Evolutionary conservation across 2,329 filamentous ascomycete genomes (phyloP).

Genomic region (Claviceps monticola): DNA sequence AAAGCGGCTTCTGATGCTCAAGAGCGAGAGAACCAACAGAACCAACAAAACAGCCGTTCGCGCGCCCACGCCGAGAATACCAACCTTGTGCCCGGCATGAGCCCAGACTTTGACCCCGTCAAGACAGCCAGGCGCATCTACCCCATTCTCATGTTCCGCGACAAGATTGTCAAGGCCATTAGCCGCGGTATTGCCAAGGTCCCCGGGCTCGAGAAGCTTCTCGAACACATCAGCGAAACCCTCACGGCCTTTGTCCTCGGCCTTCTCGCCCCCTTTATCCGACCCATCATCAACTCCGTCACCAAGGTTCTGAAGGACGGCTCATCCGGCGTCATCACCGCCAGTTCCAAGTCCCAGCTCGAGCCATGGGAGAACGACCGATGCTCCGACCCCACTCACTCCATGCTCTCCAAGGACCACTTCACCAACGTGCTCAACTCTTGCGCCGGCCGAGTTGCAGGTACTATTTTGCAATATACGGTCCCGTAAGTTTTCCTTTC

Average conservation of each 20-base stretch:
- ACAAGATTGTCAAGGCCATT: conserved; percentile 83
- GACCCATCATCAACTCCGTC: conserved; percentile 79
- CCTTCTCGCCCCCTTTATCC: conserved; percentile 78
- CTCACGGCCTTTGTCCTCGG: conserved; percentile 86
- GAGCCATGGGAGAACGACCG: conserved; percentile 66
- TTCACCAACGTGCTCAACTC: conserved; percentile 70
- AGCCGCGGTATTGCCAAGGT: conserved; percentile 79
- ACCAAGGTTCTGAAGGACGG: conserved; percentile 76
- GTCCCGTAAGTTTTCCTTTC: conserved; percentile 49
- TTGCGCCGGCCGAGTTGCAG: conserved; percentile 59
- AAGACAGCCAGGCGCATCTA: conserved; percentile 75
- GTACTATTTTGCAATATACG: conserved; percentile 70
- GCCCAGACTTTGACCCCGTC: conserved; percentile 61
- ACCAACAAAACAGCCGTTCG: conserved; percentile 16
- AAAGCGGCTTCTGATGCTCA: conserved; percentile 48
- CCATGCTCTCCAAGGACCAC: conserved; percentile 72
- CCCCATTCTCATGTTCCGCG: conserved; percentile 84
- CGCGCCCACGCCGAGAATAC: conserved; percentile 27
- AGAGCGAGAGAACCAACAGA: conserved; percentile 42
- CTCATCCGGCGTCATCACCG: conserved; percentile 54
- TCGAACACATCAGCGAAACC: conserved; percentile 88
- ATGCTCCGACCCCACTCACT: conserved; percentile 70
- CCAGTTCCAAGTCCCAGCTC: conserved; percentile 60
- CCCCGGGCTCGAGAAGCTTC: conserved; percentile 75
- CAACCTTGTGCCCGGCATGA: conserved; percentile 60